Conservation (phyloP, 1,284 basidiomycete genomes). For the Leccinum cinnamomeum region DNA sequence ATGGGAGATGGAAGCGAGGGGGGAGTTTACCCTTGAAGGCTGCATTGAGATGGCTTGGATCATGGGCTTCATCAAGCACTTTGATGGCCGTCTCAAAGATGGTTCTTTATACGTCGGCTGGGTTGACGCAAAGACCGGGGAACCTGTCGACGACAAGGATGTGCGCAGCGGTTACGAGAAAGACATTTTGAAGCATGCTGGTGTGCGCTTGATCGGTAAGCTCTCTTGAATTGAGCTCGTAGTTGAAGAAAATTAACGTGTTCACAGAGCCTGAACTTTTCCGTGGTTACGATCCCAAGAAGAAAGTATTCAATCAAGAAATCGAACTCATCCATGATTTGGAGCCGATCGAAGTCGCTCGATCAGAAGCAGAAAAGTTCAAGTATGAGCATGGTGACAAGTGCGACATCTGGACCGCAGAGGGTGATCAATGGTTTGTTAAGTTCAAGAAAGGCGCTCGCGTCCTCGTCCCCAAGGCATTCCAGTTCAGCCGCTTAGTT, state of each 20-base stretch:
- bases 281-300: slow-evolving; percentile 96
- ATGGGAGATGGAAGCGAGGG: slow-evolving; percentile 98
- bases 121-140: slow-evolving; percentile 93
- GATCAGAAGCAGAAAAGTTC: slow-evolving; percentile 92
- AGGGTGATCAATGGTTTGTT: slow-evolving; percentile 92
- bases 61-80: slow-evolving; percentile 98
- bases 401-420: slow-evolving; percentile 91
- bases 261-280: slow-evolving; percentile 90
- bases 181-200: slow-evolving; percentile 90
- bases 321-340: slow-evolving; percentile 96
- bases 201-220: slow-evolving; percentile 92
- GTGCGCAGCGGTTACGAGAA: slow-evolving; percentile 93
- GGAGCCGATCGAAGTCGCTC: slow-evolving; percentile 92
- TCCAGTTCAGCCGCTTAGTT: slow-evolving; percentile 92
- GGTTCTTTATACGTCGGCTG: slow-evolving; percentile 94
- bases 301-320: slow-evolving; percentile 97
- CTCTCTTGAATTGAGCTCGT: not conserved
- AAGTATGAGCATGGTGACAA: slow-evolving; percentile 96
- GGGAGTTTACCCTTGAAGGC: slow-evolving; percentile 94
- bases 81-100: slow-evolving; percentile 93
- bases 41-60: slow-evolving; percentile 99
- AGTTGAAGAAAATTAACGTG: slow-evolving; percentile 7
- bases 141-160: slow-evolving; percentile 99
- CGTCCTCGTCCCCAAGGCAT: slow-evolving; percentile 91
- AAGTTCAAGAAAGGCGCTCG: slow-evolving; percentile 99